phyloP scores from a whole-genome alignment of 306 rosid genomes.

The Trifolium subterraneum region DNA sequence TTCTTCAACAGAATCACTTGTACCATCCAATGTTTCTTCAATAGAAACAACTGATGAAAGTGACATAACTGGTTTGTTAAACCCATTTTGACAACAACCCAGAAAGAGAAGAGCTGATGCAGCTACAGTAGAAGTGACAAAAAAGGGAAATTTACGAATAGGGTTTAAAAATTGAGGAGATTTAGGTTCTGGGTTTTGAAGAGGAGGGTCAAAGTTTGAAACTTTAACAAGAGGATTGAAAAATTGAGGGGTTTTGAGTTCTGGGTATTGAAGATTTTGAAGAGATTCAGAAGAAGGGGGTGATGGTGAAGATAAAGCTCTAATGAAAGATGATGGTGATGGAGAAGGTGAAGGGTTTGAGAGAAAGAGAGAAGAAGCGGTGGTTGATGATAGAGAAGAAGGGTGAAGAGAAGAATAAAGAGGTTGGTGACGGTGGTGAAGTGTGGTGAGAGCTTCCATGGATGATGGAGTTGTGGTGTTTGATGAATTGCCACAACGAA shows the following conservation, averaged over 20 bases:
- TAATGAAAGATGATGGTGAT: slow-evolving; percentile 28
- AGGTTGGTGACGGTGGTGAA: slow-evolving; percentile 39
- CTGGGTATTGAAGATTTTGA: slow-evolving; percentile 32
- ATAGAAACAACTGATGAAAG: slow-evolving; percentile 25
- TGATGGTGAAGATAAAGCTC: slow-evolving; percentile 37
- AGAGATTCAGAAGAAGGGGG: slow-evolving; percentile 27
- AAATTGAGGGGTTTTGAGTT: slow-evolving; percentile 7
- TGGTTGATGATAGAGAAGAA: slow-evolving; percentile 6
- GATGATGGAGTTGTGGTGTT: not conserved
- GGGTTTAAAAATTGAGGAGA: slow-evolving; percentile 4
- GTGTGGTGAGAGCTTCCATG: slow-evolving; percentile 10
- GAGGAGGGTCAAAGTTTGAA: not conserved
- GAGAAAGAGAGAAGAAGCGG: slow-evolving; percentile 39
- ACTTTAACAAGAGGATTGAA: slow-evolving; percentile 4
- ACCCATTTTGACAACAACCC: slow-evolving; percentile 26
- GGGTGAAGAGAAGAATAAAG: slow-evolving; percentile 12
- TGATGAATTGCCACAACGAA: not conserved
- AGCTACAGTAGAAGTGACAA: slow-evolving; percentile 35
- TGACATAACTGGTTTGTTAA: slow-evolving; percentile 4
- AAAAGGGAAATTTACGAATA: slow-evolving; percentile 14
- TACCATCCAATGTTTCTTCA: slow-evolving; percentile 27
- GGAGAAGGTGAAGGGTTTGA: slow-evolving; percentile 22
- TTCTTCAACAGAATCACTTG: not conserved
- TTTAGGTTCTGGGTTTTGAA: slow-evolving; percentile 15
- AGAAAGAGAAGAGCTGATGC: slow-evolving; percentile 47